Evolutionary conservation across 2,329 filamentous ascomycete genomes (phyloP).

Genomic region (Ceratocystis huliohia): DNA sequence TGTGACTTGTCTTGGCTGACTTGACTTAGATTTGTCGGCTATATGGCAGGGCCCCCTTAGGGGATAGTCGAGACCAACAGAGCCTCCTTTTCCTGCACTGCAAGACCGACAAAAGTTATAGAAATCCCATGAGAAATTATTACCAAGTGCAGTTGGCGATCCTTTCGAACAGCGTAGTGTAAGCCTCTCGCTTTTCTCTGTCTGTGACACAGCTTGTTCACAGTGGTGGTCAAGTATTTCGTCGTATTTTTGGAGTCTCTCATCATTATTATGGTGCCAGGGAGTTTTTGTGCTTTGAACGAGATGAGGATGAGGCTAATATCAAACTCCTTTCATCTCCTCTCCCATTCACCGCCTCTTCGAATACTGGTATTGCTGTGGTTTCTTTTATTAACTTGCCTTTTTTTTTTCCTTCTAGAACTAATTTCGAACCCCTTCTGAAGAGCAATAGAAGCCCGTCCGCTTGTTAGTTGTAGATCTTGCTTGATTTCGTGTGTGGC

Average conservation of each 20-base stretch:
- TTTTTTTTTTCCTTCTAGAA: conserved; percentile 2
- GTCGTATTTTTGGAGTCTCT: background rate
- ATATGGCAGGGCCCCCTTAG: background rate
- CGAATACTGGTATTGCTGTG: background rate
- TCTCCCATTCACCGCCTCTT: conserved; percentile 11
- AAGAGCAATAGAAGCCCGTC: background rate
- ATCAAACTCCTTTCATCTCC: conserved; percentile 3
- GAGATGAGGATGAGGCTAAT: conserved; percentile 6
- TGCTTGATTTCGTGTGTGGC: background rate
- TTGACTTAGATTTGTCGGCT: background rate
- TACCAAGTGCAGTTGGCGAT: no score
- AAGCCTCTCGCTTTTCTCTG: background rate
- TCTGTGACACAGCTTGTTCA: background rate
- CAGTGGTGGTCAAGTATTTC: background rate
- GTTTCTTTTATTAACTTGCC: background rate
- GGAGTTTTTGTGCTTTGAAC: conserved; percentile 2
- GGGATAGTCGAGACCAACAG: background rate
- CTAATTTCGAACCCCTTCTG: background rate
- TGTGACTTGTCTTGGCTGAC: background rate
- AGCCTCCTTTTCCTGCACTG: background rate
- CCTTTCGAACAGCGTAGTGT: no score
- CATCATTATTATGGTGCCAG: background rate
- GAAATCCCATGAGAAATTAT: no score
- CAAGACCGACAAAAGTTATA: no score
- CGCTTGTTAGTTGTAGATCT: background rate